Conservation (phyloP, 495 filamentous ascomycete genomes). For the Aspergillus affinis region DNA sequence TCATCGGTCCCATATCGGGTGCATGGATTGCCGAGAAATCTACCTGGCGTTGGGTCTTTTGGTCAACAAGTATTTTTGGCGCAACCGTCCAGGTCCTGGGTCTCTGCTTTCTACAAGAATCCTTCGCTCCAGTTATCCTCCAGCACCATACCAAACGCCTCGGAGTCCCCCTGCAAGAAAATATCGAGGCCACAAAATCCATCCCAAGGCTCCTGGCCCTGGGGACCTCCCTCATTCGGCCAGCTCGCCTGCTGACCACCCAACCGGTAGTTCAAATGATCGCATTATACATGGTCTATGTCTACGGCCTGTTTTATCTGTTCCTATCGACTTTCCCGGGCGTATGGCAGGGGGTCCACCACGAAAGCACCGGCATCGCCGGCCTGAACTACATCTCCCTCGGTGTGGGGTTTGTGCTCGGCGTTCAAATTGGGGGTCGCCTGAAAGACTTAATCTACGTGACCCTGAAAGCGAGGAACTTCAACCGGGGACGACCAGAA, state of each 20-base stretch:
- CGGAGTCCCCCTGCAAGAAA: too few species aligned
- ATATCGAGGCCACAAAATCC: too few species aligned
- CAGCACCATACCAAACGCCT: too few species aligned
- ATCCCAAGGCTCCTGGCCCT: not conserved
- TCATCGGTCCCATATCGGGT: too few species aligned
- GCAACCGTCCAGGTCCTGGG: too few species aligned
- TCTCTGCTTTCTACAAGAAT: too few species aligned
- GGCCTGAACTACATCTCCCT: slow-evolving; percentile 67
- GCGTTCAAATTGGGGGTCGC: slow-evolving; percentile 50
- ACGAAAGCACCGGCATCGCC: slow-evolving; percentile 54
- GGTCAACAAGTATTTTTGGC: too few species aligned
- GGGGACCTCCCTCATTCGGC: not conserved
- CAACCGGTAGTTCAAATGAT: slow-evolving; percentile 9
- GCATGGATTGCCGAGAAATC: too few species aligned
- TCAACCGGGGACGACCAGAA: slow-evolving; percentile 37
- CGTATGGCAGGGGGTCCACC: slow-evolving; percentile 57
- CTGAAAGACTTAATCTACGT: not conserved
- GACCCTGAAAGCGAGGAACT: not conserved
- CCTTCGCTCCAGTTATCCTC: too few species aligned
- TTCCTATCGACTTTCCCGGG: slow-evolving; percentile 3
- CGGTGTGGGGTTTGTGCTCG: slow-evolving; percentile 61
- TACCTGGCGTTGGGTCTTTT: too few species aligned
- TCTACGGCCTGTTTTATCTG: slow-evolving; percentile 10
- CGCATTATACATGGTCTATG: slow-evolving; percentile 10
- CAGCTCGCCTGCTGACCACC: slow-evolving; percentile 5